phyloP scores from a whole-genome alignment of 768 basidiomycete genomes.

The Termitomyces sp. region DNA sequence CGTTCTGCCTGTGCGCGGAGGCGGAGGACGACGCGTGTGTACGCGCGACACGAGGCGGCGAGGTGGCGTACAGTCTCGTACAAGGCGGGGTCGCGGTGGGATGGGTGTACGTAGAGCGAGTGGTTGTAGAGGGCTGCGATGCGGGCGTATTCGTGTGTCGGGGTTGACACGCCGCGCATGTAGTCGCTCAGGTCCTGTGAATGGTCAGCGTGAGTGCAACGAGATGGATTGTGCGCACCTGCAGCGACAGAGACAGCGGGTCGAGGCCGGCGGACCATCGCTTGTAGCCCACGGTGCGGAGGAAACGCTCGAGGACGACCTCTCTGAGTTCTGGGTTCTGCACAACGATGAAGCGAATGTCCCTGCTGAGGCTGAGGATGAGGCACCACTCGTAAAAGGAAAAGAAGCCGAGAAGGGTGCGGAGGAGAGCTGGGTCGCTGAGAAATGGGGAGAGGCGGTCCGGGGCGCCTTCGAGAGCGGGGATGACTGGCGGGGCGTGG shows the following conservation, averaged over 20 bases:
- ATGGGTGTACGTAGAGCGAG: slow-evolving; percentile 35
- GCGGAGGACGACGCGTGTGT: slow-evolving; percentile 74
- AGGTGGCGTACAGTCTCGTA: slow-evolving; percentile 42
- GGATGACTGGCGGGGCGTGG: slow-evolving; percentile 25
- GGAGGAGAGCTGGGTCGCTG: slow-evolving; percentile 44
- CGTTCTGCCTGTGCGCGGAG: slow-evolving; percentile 77
- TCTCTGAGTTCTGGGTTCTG: slow-evolving; percentile 51
- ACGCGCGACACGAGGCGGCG: slow-evolving; percentile 63
- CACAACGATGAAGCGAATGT: slow-evolving; percentile 42
- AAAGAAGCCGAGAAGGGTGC: slow-evolving; percentile 49
- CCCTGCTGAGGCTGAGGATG: slow-evolving; percentile 52
- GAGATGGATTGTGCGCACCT: too few relatives aligned
- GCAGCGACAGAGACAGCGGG: slow-evolving; percentile 55
- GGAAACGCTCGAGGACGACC: slow-evolving; percentile 59
- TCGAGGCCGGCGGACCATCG: slow-evolving; percentile 55
- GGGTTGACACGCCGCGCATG: slow-evolving; percentile 73
- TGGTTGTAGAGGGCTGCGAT: slow-evolving; percentile 55
- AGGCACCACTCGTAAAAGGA: slow-evolving; percentile 71
- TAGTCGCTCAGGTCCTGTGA: slow-evolving; percentile 72
- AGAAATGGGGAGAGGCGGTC: slow-evolving; percentile 47
- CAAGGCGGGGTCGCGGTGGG: slow-evolving; percentile 33
- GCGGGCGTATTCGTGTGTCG: slow-evolving; percentile 65
- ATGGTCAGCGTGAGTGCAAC: not conserved
- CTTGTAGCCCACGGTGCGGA: slow-evolving; percentile 67
- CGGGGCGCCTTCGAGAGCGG: slow-evolving; percentile 17